Evolutionary conservation across 2,329 filamentous ascomycete species (phyloP).

Genomic region (Diatrype stigma): DNA sequence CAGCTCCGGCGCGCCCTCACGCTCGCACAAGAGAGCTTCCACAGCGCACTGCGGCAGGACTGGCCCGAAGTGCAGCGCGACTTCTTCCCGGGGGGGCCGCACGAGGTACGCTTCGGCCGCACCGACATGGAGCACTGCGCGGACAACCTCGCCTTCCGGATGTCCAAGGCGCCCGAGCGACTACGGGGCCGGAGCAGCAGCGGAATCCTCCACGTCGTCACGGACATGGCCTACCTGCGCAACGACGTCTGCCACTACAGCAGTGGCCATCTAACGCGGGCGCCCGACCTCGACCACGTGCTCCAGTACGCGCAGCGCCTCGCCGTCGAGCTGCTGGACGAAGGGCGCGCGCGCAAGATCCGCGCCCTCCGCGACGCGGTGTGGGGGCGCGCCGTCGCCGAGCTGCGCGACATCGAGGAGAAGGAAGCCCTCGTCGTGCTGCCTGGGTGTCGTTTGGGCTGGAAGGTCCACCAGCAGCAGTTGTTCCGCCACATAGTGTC

Average conservation of each 20-base stretch:
- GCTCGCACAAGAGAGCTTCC: not conserved
- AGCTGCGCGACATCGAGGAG: not conserved
- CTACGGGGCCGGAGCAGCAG: too few species aligned
- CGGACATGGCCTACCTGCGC: too few species aligned
- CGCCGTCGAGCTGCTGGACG: not conserved
- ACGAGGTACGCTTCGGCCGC: not conserved
- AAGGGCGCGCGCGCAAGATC: not conserved
- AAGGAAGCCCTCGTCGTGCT: not conserved
- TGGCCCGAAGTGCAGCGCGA: not conserved
- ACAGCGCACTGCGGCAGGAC: not conserved
- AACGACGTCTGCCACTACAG: not conserved
- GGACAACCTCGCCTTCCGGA: too few species aligned
- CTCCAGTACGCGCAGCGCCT: not conserved
- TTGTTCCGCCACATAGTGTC: too few species aligned
- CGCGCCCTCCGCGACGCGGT: not conserved
- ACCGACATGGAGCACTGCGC: not conserved
- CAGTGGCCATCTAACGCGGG: not conserved
- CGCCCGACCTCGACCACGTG: not conserved
- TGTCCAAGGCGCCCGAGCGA: too few species aligned
- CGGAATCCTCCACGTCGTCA: too few species aligned
- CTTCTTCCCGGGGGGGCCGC: not conserved
- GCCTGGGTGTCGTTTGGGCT: not conserved
- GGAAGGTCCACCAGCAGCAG: not conserved
- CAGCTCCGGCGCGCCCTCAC: not conserved
- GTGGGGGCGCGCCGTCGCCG: not conserved